Percentiles rank a stretch among this genome's conserved stretches.
phyloP scores from a whole-genome alignment of 352 stramenopile genomes.

The Achlya hypogyna region DNA sequence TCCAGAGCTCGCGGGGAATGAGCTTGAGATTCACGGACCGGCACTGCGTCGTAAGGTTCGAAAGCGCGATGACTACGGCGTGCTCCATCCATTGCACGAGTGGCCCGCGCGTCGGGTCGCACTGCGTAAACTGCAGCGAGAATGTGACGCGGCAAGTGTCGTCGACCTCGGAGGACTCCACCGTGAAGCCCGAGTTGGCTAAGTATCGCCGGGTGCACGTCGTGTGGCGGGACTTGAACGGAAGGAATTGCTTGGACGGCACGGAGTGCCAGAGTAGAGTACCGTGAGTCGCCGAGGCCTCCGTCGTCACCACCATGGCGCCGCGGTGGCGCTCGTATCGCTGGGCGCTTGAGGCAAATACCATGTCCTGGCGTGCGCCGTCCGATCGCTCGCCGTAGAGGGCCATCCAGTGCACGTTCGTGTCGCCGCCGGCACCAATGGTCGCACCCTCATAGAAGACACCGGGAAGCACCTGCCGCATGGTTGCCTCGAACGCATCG shows the following conservation, averaged over 20 bases:
- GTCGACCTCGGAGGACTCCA: background rate
- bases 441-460: constrained; percentile 5
- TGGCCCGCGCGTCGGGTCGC: background rate
- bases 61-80: background rate
- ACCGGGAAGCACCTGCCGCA: background rate
- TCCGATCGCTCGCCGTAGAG: background rate
- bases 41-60: constrained; percentile 1
- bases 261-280: constrained; percentile 15
- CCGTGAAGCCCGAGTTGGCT: background rate
- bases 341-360: background rate
- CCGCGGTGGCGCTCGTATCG: background rate
- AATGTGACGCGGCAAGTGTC: constrained; percentile 13
- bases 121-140: background rate
- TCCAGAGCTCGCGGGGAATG: background rate
- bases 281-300: background rate
- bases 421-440: background rate
- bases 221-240: background rate
- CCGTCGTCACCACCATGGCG: background rate
- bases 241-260: background rate
- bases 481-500: background rate
- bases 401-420: constrained; percentile 13
- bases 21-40: background rate
- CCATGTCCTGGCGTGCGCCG: background rate
- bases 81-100: constrained; percentile 1
- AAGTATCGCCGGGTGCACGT: background rate